Evolutionary conservation across 129 eudicot species (phyloP).

Genomic region (Silybum marianum): DNA sequence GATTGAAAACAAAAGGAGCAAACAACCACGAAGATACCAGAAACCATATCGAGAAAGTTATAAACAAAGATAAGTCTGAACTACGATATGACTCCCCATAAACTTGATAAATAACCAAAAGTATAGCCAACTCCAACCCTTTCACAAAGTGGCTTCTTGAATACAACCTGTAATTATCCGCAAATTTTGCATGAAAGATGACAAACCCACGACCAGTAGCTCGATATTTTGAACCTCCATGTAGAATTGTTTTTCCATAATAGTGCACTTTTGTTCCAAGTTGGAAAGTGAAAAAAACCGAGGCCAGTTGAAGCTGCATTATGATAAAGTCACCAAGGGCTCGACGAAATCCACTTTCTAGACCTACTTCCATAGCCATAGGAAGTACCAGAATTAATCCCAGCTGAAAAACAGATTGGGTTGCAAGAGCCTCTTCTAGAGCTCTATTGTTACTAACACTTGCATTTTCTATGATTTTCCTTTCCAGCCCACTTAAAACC

Average conservation of each 20-base stretch:
- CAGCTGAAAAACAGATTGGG: conserved; percentile 76
- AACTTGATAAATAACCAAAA: conserved; percentile 70
- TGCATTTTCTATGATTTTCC: conserved; percentile 54
- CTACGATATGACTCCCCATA: conserved; percentile 65
- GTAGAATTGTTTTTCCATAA: conserved; percentile 80
- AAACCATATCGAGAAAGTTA: conserved; percentile 90
- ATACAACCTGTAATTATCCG: conserved; percentile 81
- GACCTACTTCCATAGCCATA: conserved; percentile 94
- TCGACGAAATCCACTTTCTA: conserved; percentile 82
- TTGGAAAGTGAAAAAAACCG: conserved; percentile 88
- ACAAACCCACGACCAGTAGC: conserved; percentile 99
- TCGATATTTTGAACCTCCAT: conserved; percentile 90
- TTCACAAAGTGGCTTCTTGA: conserved; percentile 93
- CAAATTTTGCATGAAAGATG: conserved; percentile 83
- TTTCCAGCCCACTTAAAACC: conserved; percentile 90
- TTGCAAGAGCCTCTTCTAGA: conserved; percentile 74
- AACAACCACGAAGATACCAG: conserved; percentile 86
- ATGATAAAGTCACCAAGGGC: conserved; percentile 82
- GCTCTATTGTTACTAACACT: conserved; percentile 39
- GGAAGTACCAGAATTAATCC: conserved; percentile 82
- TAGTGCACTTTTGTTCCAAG: conserved; percentile 94
- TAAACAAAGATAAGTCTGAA: conserved; percentile 56
- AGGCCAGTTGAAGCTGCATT: conserved; percentile 94
- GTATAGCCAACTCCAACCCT: conserved; percentile 70
- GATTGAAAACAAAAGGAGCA: conserved; percentile 96